phyloP scores from a whole-genome alignment of 805 yeast genomes.

The Yarrowia sp. region DNA sequence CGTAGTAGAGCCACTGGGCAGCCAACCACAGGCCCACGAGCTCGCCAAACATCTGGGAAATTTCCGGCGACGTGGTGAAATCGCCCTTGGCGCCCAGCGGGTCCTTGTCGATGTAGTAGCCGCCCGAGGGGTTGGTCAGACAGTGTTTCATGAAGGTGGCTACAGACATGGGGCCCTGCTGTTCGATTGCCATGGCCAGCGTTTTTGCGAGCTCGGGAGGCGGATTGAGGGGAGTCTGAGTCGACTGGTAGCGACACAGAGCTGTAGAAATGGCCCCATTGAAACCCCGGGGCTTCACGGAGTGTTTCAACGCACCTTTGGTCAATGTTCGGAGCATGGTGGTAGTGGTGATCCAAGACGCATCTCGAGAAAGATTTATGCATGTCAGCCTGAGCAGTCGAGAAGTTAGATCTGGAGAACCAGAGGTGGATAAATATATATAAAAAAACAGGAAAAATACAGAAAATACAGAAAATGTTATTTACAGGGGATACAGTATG shows the following conservation, averaged over 20 bases:
- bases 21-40: conserved; percentile 74
- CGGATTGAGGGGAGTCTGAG: not conserved
- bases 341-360: no score
- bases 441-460: no score
- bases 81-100: conserved; percentile 77
- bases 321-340: no score
- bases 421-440: no score
- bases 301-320: no score
- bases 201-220: conserved; percentile 40
- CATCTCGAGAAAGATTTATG: no score
- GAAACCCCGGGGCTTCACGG: no score
- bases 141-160: conserved; percentile 83
- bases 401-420: no score
- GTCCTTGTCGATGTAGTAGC: conserved; percentile 79
- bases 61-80: conserved; percentile 85
- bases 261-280: no score
- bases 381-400: no score
- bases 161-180: conserved; percentile 79
- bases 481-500: no score
- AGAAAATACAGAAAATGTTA: no score
- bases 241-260: not conserved
- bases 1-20: conserved; percentile 63
- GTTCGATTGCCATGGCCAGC: conserved; percentile 52
- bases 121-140: conserved; percentile 74
- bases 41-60: conserved; percentile 87